A percentile compares a stretch with the other conserved stretches of the same genome.
phyloP scores from a whole-genome alignment of 805 yeast genomes.

The Lipomyces yamanashiensis region DNA sequence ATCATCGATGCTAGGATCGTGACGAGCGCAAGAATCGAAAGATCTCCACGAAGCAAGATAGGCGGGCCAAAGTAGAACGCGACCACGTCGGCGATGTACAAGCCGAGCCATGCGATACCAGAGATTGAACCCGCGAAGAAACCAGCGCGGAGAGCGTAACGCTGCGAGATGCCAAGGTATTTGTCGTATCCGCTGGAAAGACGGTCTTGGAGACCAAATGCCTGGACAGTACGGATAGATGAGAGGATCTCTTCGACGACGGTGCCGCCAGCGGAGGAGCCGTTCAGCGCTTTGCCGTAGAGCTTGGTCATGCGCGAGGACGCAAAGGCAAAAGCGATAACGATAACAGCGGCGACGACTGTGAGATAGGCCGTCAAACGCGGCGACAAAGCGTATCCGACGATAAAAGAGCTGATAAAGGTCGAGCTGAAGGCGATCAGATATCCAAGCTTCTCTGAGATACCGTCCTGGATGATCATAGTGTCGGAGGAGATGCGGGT shows the following conservation, averaged over 20 bases:
- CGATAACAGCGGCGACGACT: slow-evolving; percentile 39
- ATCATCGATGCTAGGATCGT: slow-evolving; percentile 42
- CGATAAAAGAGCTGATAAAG: slow-evolving; percentile 47
- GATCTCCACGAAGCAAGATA: slow-evolving; percentile 43
- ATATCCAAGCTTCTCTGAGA: slow-evolving; percentile 50
- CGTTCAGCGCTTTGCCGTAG: slow-evolving; percentile 28
- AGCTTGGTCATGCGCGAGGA: slow-evolving; percentile 36
- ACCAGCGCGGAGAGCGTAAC: slow-evolving; percentile 42
- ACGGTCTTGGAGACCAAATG: slow-evolving; percentile 50
- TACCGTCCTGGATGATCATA: slow-evolving; percentile 50
- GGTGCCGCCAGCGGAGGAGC: slow-evolving; percentile 39
- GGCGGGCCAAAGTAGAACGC: slow-evolving; percentile 52
- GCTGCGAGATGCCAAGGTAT: slow-evolving; percentile 40
- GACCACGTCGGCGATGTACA: slow-evolving; percentile 48
- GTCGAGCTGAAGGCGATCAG: slow-evolving; percentile 48
- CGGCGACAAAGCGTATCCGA: slow-evolving; percentile 47
- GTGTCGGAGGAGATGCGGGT: slow-evolving; percentile 52
- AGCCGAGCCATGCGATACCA: slow-evolving; percentile 47
- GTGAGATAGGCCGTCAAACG: slow-evolving; percentile 43
- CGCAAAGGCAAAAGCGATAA: slow-evolving; percentile 44
- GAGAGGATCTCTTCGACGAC: slow-evolving; percentile 51
- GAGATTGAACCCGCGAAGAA: slow-evolving; percentile 46
- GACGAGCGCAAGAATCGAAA: slow-evolving; percentile 45
- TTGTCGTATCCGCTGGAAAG: slow-evolving; percentile 44
- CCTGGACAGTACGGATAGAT: slow-evolving; percentile 50